Conservation (phyloP, 768 basidiomycete genomes). For the Pisolithus albus region DNA sequence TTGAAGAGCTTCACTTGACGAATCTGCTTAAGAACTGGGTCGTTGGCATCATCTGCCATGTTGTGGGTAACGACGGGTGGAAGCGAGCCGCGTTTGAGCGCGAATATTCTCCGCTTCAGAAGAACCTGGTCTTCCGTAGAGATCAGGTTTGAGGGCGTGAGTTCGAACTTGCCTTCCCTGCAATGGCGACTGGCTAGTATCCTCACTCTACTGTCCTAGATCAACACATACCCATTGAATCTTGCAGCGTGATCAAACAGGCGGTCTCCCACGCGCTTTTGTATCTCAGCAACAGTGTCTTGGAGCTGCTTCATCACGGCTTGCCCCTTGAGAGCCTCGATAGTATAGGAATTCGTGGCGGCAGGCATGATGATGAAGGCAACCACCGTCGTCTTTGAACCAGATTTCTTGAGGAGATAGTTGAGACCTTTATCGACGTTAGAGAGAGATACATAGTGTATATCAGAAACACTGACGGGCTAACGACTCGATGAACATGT, state of each 20-base stretch:
- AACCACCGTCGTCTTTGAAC: conserved; percentile 78
- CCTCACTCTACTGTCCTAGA: not conserved
- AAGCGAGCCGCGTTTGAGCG: conserved; percentile 89
- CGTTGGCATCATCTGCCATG: conserved; percentile 88
- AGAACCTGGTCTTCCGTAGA: conserved; percentile 90
- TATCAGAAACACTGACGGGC: conserved; percentile 54
- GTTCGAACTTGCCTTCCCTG: conserved; percentile 69
- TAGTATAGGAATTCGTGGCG: conserved; percentile 89
- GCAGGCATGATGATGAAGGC: conserved; percentile 99
- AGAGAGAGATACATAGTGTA: not conserved
- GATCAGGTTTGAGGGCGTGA: conserved; percentile 69
- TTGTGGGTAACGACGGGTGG: conserved; percentile 98
- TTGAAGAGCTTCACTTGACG: conserved; percentile 94
- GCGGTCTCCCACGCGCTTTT: conserved; percentile 84
- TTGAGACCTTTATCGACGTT: conserved; percentile 40
- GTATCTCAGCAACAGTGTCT: conserved; percentile 94
- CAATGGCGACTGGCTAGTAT: not conserved
- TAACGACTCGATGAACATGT: conserved; percentile 98
- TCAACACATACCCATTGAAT: conserved; percentile 70
- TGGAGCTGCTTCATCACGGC: conserved; percentile 95
- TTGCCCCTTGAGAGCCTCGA: conserved; percentile 95
- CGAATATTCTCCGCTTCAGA: conserved; percentile 93
- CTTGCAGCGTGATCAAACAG: conserved; percentile 93
- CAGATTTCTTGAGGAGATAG: conserved; percentile 51
- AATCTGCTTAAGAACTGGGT: conserved; percentile 94